These are phyloP conservation scores for Nakaseomyces uthaithaninus DNA, from an alignment of 1,139 yeast species.

Conservation along the genomic window DNA sequence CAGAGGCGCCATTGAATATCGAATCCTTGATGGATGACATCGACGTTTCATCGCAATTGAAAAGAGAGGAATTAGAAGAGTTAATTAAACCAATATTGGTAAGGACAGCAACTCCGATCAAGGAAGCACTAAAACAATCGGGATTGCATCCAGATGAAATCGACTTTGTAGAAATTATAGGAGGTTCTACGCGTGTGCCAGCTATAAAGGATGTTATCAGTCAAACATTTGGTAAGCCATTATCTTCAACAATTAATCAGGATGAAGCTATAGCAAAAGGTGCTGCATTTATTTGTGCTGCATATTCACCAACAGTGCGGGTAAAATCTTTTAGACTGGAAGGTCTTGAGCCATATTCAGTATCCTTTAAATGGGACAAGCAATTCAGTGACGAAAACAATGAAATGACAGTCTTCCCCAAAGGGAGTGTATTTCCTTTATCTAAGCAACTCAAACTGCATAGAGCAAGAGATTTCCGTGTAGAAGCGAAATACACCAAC, in stretches of 20 bases:
- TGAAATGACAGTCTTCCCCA: constrained; percentile 91
- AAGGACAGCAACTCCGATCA: constrained; percentile 67
- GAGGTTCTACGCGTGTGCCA: constrained; percentile 98
- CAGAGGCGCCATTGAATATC: constrained; percentile 85
- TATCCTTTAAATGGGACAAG: constrained; percentile 90
- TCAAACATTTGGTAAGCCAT: constrained; percentile 73
- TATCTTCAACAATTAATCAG: constrained; percentile 93
- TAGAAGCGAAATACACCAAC: constrained; percentile 79
- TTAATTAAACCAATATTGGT: constrained; percentile 72
- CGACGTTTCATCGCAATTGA: constrained; percentile 82
- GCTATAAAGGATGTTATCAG: constrained; percentile 70
- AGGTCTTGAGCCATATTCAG: constrained; percentile 84
- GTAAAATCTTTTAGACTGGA: constrained; percentile 35
- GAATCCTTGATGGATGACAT: constrained; percentile 96
- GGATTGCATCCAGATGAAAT: constrained; percentile 61
- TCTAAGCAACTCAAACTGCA: constrained; percentile 67
- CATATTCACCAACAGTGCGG: constrained; percentile 1
- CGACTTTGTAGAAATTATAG: constrained; percentile 88
- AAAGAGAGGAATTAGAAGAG: constrained; percentile 88
- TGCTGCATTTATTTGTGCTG: constrained; percentile 85
- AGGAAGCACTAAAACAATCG: constrained; percentile 73
- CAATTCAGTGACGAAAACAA: constrained; percentile 81
- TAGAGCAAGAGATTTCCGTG: constrained; percentile 79
- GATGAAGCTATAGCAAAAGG: constrained; percentile 99
- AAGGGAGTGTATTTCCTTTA: constrained; percentile 85